These are phyloP conservation scores for Lactarius vividus DNA, from an alignment of 768 basidiomycete species.

Conservation along the genomic window DNA sequence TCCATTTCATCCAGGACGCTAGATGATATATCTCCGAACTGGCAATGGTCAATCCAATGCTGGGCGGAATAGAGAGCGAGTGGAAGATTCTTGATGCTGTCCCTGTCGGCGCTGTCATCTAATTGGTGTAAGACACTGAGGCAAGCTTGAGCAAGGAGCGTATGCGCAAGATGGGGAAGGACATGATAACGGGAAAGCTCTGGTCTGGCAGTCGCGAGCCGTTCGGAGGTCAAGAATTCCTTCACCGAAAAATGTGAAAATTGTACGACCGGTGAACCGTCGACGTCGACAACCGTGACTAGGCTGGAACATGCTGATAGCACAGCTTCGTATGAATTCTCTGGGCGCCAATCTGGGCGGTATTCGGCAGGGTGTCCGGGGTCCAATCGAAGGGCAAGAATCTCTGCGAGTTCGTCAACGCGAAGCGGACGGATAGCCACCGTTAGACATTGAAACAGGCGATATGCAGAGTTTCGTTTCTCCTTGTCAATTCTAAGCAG, in stretches of 20 bases:
- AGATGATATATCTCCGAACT: not conserved
- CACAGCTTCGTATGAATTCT: not conserved
- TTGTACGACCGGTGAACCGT: not conserved
- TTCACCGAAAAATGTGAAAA: not conserved
- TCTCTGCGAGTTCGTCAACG: slow-evolving; percentile 6
- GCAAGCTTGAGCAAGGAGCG: not conserved
- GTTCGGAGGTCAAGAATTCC: not conserved
- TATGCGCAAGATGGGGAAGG: not conserved
- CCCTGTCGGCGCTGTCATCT: not conserved
- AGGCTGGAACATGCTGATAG: not conserved
- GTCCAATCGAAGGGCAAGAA: not conserved
- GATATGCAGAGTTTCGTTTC: not conserved
- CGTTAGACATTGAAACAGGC: not conserved
- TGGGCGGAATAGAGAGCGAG: not conserved
- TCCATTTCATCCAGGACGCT: not conserved
- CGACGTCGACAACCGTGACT: not conserved
- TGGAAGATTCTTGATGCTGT: not conserved
- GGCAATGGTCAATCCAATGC: not conserved
- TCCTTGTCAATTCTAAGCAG: not conserved
- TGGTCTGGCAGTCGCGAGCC: not conserved
- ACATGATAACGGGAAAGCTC: not conserved
- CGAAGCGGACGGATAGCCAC: not conserved
- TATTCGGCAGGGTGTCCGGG: not conserved
- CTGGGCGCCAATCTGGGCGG: not conserved
- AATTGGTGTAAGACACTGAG: not conserved